Base-by-base conservation (phyloP, 2,329 filamentous ascomycete species). In the Aspergillus candidus region DNA sequence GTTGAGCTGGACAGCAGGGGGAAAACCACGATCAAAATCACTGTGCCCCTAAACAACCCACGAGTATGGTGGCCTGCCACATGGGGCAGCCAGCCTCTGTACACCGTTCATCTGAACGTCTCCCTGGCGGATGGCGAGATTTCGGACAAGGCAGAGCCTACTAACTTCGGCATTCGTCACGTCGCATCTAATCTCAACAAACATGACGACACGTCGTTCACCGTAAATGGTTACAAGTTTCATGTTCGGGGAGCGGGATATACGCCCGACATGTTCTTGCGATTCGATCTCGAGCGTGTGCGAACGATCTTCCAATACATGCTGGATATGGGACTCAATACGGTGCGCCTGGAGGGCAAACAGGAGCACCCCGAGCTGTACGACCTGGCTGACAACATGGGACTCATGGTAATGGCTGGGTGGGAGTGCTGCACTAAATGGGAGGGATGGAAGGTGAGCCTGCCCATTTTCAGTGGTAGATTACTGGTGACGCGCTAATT, bases 351-450 rank as follows among this genome's bases (percentile, higher is more conserved):
- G 1, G 80, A 84, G 55, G 80, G 80, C 2, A 83, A 82, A 49
- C 75, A 80, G 56, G 80, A 83, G 52, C 80, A 83, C 6, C 76
- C 78, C 0, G 72, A 77, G 49, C 62, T 84, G 1, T 84, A 82
- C 53, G 68, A 76, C 1, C 64, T 82, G 2, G 76, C 79, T 1
- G 79, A 83, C 52, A 66, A 70, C 3, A 64, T 81, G 53, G 80
- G 80, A 0, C 54, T 83, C 31, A 81, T 84, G 78, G 60, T 83
- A 0, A 65, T 84, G 32, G 67, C 78, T 0, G 80, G 80, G 0
- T 84, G 79, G 79, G 79, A 83, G 48, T 84, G 80, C 59, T 84
- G 80, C 57, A 77, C 83, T 52, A 83, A 83, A 56, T 84, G 80
- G 80, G 80, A 84, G 54, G 76, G 73, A 0, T 84, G 79, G 79